Evolutionary conservation across 2,329 filamentous ascomycete genomes (phyloP).

Genomic region (Sclerotinia trifoliorum): DNA sequence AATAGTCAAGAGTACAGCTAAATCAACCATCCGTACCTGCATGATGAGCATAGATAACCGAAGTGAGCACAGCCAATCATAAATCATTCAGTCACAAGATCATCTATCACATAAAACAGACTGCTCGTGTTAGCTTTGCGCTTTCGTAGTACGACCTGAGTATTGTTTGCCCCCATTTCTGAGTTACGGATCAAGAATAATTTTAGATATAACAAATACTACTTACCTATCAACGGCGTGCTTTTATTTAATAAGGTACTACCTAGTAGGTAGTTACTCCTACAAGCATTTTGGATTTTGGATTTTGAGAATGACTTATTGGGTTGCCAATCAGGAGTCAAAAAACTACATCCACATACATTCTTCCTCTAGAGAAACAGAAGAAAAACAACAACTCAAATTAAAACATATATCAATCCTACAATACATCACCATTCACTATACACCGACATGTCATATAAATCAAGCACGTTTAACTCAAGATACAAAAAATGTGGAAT

Average conservation of each 20-base stretch:
- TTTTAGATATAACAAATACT: neutral
- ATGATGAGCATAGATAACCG: neutral
- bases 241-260: neutral
- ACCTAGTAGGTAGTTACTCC: neutral
- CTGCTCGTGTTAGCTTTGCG: neutral
- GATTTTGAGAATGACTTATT: neutral
- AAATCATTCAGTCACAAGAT: neutral
- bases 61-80: neutral
- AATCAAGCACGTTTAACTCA: neutral
- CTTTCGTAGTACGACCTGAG: too few species aligned
- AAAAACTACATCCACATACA: neutral
- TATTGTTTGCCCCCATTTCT: neutral
- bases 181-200: neutral
- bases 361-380: neutral
- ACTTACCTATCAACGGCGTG: neutral
- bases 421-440: neutral
- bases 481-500: neutral
- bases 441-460: neutral
- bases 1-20: too few species aligned
- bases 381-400: neutral
- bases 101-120: neutral
- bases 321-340: neutral
- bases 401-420: neutral
- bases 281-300: neutral
- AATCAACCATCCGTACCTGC: slow-evolving; percentile 3